Conservation (phyloP, 176 grass and related monocot genomes). For the Pharus latifolius region DNA sequence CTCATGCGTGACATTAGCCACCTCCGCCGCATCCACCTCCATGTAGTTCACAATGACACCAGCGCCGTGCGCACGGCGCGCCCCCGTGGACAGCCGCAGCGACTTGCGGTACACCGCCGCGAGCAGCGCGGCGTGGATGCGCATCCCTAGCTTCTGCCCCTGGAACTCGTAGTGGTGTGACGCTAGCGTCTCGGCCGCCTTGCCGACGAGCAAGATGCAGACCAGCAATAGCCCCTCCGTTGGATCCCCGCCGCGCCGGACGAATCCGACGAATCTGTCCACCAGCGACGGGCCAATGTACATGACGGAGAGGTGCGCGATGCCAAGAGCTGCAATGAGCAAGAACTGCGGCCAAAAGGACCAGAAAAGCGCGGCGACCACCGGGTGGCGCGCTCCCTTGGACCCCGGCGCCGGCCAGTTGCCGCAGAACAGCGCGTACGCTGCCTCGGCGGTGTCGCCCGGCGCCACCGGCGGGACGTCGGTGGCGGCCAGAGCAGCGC, state of each 20-base stretch:
- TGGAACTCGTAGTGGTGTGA: constrained; percentile 78
- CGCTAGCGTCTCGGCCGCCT: constrained; percentile 43
- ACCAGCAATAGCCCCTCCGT: constrained; percentile 32
- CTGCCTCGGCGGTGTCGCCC: constrained; percentile 17
- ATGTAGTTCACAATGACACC: constrained; percentile 64
- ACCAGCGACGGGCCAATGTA: constrained; percentile 72
- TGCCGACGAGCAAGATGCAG: constrained; percentile 25
- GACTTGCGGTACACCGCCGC: constrained; percentile 59
- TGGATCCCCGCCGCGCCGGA: not conserved
- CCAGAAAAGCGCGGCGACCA: constrained; percentile 29
- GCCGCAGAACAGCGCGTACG: constrained; percentile 29
- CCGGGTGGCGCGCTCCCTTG: not conserved
- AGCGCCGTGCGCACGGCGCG: constrained; percentile 45
- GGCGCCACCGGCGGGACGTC: constrained; percentile 42
- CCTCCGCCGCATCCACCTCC: constrained; percentile 63
- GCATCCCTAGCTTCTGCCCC: constrained; percentile 54
- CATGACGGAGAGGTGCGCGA: constrained; percentile 54
- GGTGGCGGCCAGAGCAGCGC: not conserved
- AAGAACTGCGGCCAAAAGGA: constrained; percentile 61
- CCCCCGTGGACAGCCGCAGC: constrained; percentile 48
- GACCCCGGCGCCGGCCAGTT: constrained; percentile 32
- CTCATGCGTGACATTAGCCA: constrained; percentile 48
- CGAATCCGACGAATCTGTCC: constrained; percentile 42
- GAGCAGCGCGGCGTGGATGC: constrained; percentile 46
- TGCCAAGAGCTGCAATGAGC: constrained; percentile 24